phyloP scores from a whole-genome alignment of 805 yeast species.

The Kazachstania kunashirensis region DNA sequence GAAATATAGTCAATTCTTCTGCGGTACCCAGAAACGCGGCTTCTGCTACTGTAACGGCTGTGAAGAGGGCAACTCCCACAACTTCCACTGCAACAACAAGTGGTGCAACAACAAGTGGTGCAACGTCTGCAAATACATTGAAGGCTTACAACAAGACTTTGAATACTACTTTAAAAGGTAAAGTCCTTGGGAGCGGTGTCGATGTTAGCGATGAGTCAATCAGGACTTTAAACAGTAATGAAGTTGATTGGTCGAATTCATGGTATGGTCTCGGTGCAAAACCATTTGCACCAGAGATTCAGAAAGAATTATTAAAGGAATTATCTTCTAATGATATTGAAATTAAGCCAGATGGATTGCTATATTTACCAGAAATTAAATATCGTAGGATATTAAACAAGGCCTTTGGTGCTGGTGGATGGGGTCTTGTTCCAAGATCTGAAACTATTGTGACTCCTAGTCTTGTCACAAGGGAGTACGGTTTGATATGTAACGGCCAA shows the following conservation, averaged over 20 bases:
- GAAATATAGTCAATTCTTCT: no score
- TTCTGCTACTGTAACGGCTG: not conserved
- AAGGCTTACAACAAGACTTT: not conserved
- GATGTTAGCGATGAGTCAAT: not conserved
- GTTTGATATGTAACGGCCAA: slow-evolving; percentile 75
- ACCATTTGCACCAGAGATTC: slow-evolving; percentile 59
- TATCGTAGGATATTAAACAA: slow-evolving; percentile 79
- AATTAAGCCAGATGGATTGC: slow-evolving; percentile 88
- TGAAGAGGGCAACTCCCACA: not conserved
- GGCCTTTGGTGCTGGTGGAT: slow-evolving; percentile 97
- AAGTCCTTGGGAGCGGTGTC: not conserved
- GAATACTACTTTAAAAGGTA: not conserved
- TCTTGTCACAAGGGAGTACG: slow-evolving; percentile 82
- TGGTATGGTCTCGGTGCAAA: slow-evolving; percentile 76
- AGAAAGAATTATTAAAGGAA: slow-evolving; percentile 50
- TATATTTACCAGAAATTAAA: slow-evolving; percentile 90
- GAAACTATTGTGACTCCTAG: slow-evolving; percentile 68
- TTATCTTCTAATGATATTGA: slow-evolving; percentile 71
- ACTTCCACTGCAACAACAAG: not conserved
- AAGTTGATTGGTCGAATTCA: slow-evolving; percentile 71
- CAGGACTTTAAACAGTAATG: not conserved
- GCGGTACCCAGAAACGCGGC: no score
- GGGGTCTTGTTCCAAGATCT: slow-evolving; percentile 95
- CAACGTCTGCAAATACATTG: not conserved
- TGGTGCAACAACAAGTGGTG: no score